Evolutionary conservation across 2,329 filamentous ascomycete species (phyloP), one percentile per base, ranked within the genome.

Genomic region (Microdochium nivale): DNA sequence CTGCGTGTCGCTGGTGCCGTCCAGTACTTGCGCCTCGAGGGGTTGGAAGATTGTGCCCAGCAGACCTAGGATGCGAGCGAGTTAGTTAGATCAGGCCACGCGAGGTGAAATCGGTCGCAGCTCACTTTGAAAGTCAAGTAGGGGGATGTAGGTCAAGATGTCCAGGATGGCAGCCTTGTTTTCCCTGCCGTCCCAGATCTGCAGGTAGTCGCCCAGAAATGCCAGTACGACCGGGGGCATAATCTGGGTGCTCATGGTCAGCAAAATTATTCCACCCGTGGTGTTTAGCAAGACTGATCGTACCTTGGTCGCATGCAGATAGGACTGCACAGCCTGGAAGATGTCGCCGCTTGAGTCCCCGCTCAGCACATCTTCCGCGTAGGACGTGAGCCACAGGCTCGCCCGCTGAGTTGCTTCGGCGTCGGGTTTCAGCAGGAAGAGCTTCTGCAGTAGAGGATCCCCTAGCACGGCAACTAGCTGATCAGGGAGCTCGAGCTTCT

Each of bases 401-500:
- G 83, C 72, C n/a, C 83, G 73, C 49, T 70, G 69, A 25, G 73
- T 67, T 13, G 73, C 74, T 48, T 75, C 71, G 16, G 71, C 68
- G 33, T 79, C 76, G 1, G 84, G 79, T 49, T 80, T 77, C 27
- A 88, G 69, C n/a, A 87, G 70, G 32, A 89, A 70, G 24, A 92
- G 73, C 62, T 92, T 94, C 64, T 92, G 88, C 1, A 92, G 77
- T 27, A 95, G 72, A 2, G 86, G 86, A 61, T 95, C 87, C 2
- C 79, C 80, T 14, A 95, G 71, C 3, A 88, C 82, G 4, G 90
- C 87, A 40, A 90, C 82, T 2, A 95, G 74, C 66, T 95, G 90
- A 56, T 87, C 90, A 0, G 90, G 90, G 40, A 90, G 71, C 65
- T 94, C 87, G 25, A 95, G 83, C 57, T 78, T 87, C 58, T 95